Base-by-base conservation (phyloP, 1,139 yeast species). In the Pichia sp. region DNA sequence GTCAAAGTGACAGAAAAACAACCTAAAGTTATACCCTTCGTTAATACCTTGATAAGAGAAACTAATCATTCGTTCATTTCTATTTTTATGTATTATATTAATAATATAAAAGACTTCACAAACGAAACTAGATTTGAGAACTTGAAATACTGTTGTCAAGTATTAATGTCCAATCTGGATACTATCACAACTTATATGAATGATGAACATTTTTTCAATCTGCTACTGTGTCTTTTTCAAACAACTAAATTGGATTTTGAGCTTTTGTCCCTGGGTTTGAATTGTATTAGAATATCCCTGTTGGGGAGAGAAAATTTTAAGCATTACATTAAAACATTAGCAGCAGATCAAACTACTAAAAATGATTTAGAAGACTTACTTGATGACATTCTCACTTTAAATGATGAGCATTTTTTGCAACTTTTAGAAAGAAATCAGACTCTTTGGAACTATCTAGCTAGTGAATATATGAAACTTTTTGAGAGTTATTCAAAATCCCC, bases 151-250 rank as follows among this genome's bases (percentile, higher is more conserved):
- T 59, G 46, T 35, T 57, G 55, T 27, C 52, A 61, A 15, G 45
- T 47, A 3, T 48, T 58, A 23, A 59, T 60, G 58, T 40, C 54
- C 20, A 48, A 54, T 18, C 52, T 55, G n/a, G 35, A 27, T 3
- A 32, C 51, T 8, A 44, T 58, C 26, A 38, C 44, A 7, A 39
- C 40, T 1, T 30, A 43, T 4, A 29, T 52, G 11, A 41, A 40
- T 9, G 43, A 42, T 15, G 41, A 23, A 3, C 23, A 37, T 12
- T 20, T 42, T 1, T 32, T 36, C 8, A 32, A 34, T 8, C 45
- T 42, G 36, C 6, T 47, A 40, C 15, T 35, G 41, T 4, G 27
- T 41, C n/a, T 43, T 40, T 40, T 37, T 36, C 36, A 49, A 44
- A 27, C 23, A 23, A 8, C 22, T 35, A 35, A 22, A 8, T 16